These are phyloP conservation scores for Lentinula lateritia DNA, from an alignment of 768 basidiomycete species.

Conservation along the genomic window DNA sequence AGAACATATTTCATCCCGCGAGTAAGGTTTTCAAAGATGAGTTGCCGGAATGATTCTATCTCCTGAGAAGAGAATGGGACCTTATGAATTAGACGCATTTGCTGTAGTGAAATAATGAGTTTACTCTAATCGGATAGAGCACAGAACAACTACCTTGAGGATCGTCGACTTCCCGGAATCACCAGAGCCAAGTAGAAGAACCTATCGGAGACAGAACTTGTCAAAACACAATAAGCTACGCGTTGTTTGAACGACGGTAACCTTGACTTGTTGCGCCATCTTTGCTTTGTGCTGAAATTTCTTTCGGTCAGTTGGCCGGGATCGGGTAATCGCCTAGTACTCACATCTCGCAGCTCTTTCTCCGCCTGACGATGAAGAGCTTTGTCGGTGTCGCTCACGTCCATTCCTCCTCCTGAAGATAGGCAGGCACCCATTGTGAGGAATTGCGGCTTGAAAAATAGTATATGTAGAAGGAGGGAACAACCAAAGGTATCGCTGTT, in stretches of 20 bases:
- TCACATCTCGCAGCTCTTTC: conserved; percentile 71
- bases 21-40: conserved; percentile 89
- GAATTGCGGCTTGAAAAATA: neutral
- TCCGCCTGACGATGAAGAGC: conserved; percentile 63
- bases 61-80: conserved; percentile 79
- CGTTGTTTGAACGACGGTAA: conserved; percentile 17
- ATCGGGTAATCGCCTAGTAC: conserved; percentile 15
- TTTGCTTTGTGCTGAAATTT: conserved; percentile 61
- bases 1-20: conserved; percentile 79
- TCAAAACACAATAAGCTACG: conserved; percentile 1
- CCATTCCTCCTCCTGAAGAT: conserved; percentile 51
- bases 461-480: neutral
- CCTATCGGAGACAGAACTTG: conserved; percentile 32
- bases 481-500: neutral
- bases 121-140: neutral
- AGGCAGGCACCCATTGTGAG: conserved; percentile 74
- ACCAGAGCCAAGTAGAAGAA: conserved; percentile 87
- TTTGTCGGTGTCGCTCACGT: conserved; percentile 67
- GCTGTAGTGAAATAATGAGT: conserved; percentile 35
- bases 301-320: neutral
- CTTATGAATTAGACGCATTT: conserved; percentile 95
- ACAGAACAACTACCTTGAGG: conserved; percentile 56
- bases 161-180: conserved; percentile 93
- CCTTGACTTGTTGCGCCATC: conserved; percentile 74
- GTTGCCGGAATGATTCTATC: conserved; percentile 84